phyloP scores from a whole-genome alignment of 345 rosid genomes.

The Nephelium lappaceum region DNA sequence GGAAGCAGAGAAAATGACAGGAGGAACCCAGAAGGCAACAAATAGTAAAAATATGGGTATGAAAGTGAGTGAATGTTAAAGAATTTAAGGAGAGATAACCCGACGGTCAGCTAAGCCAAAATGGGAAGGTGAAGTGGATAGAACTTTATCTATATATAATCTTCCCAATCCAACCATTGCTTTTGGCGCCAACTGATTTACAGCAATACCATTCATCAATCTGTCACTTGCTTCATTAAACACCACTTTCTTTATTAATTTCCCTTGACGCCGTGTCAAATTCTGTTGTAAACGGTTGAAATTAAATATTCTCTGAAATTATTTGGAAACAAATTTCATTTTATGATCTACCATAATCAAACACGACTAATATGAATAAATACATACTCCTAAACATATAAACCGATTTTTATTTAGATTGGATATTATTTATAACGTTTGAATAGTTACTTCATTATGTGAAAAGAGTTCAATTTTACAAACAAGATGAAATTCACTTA shows the following conservation, averaged over 20 bases:
- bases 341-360: no score
- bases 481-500: no score
- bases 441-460: no score
- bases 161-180: constrained; percentile 10
- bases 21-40: background rate
- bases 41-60: background rate
- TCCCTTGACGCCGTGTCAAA: no score
- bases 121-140: constrained; percentile 34
- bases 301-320: no score
- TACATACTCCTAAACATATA: no score
- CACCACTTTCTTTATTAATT: constrained; percentile 10
- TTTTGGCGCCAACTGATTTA: constrained; percentile 42
- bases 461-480: no score
- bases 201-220: constrained; percentile 10
- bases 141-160: constrained; percentile 28
- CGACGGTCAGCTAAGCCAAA: constrained; percentile 16
- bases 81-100: background rate
- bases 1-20: background rate
- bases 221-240: background rate
- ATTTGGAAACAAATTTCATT: no score
- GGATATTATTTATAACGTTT: no score
- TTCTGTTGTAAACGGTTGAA: no score
- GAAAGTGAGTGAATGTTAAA: constrained; percentile 3
- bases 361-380: no score
- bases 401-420: no score